These are phyloP conservation scores for Avena sativa DNA, from an alignment of 176 grass and related monocot species.

Conservation along the genomic window DNA sequence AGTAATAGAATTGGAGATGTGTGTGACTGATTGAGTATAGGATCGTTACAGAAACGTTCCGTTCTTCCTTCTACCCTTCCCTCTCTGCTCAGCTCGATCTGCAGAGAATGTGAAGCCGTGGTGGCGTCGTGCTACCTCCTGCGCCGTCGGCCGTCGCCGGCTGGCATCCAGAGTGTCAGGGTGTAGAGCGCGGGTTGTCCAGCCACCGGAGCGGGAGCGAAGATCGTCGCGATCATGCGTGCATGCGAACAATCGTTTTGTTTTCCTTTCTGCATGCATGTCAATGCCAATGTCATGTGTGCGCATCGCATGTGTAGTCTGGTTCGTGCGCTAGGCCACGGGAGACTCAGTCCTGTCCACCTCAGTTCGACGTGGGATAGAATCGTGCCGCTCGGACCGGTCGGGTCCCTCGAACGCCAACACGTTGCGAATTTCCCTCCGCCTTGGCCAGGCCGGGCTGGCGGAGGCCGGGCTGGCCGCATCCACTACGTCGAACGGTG, in stretches of 20 bases:
- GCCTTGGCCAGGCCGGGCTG: slow-evolving; percentile 68
- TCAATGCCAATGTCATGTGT: too few species aligned
- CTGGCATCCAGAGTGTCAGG: slow-evolving; percentile 34
- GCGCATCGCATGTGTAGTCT: neutral
- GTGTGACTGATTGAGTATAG: too few species aligned
- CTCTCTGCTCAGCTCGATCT: neutral
- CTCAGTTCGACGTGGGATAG: too few species aligned
- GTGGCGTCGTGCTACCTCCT: neutral
- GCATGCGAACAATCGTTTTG: slow-evolving; percentile 41
- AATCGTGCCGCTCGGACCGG: slow-evolving; percentile 72
- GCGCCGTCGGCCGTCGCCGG: neutral
- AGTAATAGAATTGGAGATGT: too few species aligned
- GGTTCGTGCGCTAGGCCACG: too few species aligned
- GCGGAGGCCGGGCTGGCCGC: slow-evolving; percentile 31
- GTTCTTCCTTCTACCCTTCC: slow-evolving; percentile 12
- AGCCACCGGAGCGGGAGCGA: slow-evolving; percentile 72
- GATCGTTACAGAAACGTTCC: neutral
- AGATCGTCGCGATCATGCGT: slow-evolving; percentile 82
- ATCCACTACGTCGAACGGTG: slow-evolving; percentile 80
- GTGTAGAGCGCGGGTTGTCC: slow-evolving; percentile 75
- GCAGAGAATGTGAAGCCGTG: slow-evolving; percentile 1
- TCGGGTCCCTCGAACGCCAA: slow-evolving; percentile 77
- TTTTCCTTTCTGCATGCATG: too few species aligned
- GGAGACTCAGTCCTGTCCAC: too few species aligned
- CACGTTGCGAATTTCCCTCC: slow-evolving; percentile 85